Evolutionary conservation across 768 basidiomycete species (phyloP), one percentile per base, ranked within the genome.

Genomic region (Calocera cornea): DNA sequence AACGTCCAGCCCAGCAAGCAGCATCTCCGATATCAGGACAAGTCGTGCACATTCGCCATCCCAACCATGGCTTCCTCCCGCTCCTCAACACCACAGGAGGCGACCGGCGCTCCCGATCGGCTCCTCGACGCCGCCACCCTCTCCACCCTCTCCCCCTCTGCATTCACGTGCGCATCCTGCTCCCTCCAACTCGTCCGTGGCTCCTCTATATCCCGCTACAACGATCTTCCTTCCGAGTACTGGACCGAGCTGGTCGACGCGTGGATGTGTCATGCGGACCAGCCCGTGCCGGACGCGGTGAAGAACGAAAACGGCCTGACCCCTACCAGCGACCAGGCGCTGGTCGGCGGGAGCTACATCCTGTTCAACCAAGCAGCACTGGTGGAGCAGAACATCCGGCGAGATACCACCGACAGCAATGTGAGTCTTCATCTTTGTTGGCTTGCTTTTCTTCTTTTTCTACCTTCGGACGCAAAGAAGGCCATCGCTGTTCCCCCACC

Each of bases 161-260:
- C 83, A 2, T 92, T 91, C 78, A 81, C 84, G 16, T 95, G 93
- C 73, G 79, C 87, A 1, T 87, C 87, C 1, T 95, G 93, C 73
- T 87, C 89, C 1, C 79, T 91, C 11, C 87, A 88, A 12, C 77
- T 95, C 36, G 73, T 82, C 14, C 82, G 87, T 40, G 77, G 82
- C 0, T 76, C 83, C 3, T 78, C 76, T 44, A 74, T 84, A 22
- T 69, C 68, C 29, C 78, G 76, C 50, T 98, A 90, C 76, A 84
- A 87, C 41, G 94, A 97, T 74, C 79, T 98, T 14, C 95, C 95
- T 1, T 94, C 91, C 2, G 95, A 97, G 74, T 89, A 98, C 72
- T 98, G 95, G 95, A 88, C 92, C 70, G 95, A 98, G 75, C 86
- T 98, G 17, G 85, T 98, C 22, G 95, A 97, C 70, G 89, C 94